A percentile compares a stretch with the other conserved stretches of the same genome.
Evolutionary conservation across 179 eudicot species (phyloP).

Genomic region (Gypsophila paniculata): DNA sequence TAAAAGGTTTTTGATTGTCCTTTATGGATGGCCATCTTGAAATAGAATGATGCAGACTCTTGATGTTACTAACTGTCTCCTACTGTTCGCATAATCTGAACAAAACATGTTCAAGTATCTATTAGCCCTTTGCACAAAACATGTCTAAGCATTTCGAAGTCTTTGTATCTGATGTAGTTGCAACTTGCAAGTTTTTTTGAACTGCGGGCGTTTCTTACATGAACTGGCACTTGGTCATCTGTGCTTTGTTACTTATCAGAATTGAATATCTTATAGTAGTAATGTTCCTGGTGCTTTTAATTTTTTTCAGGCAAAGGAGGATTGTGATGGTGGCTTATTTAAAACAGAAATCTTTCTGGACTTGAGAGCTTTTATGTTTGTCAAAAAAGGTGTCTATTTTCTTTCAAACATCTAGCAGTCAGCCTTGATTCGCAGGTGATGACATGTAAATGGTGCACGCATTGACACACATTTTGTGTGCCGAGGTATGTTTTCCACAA

Average conservation of each 20-base stretch:
- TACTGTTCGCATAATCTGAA: not conserved
- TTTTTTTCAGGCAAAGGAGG: not conserved
- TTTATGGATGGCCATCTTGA: not conserved
- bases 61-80: not conserved
- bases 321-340: not conserved
- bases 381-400: not conserved
- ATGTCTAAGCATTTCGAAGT: not conserved
- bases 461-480: not conserved
- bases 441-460: not conserved
- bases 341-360: not conserved
- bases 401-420: not conserved
- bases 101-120: not conserved
- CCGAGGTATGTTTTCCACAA: not conserved
- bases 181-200: not conserved
- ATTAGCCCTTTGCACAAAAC: not conserved
- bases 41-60: not conserved
- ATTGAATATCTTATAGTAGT: not conserved
- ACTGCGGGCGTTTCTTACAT: not conserved
- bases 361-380: not conserved
- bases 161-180: not conserved
- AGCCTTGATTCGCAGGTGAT: not conserved
- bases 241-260: slow-evolving; percentile 1
- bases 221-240: not conserved
- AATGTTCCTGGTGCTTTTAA: not conserved
- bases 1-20: no score